Conservation (phyloP, 2,329 filamentous ascomycete genomes). For the Nectriaceae sp. region DNA sequence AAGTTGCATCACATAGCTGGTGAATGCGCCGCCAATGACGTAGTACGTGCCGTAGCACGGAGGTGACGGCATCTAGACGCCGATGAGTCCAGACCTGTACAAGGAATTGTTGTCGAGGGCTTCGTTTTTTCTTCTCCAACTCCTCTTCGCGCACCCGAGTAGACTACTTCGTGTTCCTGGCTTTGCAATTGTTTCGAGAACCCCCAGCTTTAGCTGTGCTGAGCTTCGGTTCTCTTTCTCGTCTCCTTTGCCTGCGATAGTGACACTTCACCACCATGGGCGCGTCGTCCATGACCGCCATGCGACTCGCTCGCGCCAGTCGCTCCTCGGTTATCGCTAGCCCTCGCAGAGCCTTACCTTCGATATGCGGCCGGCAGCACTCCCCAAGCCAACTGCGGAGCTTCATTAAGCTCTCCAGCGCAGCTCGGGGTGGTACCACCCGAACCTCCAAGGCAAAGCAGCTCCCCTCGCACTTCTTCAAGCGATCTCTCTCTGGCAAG, state of each 20-base stretch:
- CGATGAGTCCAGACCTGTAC: too few species aligned
- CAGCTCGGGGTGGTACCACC: constrained; percentile 15
- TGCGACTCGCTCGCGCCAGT: constrained; percentile 25
- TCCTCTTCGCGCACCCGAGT: neutral
- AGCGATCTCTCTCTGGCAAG: constrained; percentile 52
- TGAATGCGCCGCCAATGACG: constrained; percentile 5
- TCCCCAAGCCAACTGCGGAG: constrained; percentile 13
- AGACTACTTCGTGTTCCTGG: neutral
- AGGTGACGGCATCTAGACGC: too few species aligned
- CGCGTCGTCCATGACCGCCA: constrained; percentile 22
- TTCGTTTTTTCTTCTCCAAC: neutral
- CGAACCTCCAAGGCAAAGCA: constrained; percentile 10
- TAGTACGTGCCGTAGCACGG: constrained; percentile 6
- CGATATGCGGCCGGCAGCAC: constrained; percentile 14
- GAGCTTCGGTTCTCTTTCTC: neutral
- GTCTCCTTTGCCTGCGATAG: neutral
- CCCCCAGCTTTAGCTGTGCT: neutral
- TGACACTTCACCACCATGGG: constrained; percentile 17
- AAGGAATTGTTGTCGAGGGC: too few species aligned
- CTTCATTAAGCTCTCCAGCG: constrained; percentile 23
- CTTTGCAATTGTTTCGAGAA: neutral
- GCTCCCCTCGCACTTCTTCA: constrained; percentile 26
- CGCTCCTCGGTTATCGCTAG: constrained; percentile 11
- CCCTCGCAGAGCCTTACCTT: constrained; percentile 15
- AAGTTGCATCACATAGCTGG: neutral